phyloP scores from a whole-genome alignment of 371 early-diverging fungal species.

The Rhizomucor miehei region DNA sequence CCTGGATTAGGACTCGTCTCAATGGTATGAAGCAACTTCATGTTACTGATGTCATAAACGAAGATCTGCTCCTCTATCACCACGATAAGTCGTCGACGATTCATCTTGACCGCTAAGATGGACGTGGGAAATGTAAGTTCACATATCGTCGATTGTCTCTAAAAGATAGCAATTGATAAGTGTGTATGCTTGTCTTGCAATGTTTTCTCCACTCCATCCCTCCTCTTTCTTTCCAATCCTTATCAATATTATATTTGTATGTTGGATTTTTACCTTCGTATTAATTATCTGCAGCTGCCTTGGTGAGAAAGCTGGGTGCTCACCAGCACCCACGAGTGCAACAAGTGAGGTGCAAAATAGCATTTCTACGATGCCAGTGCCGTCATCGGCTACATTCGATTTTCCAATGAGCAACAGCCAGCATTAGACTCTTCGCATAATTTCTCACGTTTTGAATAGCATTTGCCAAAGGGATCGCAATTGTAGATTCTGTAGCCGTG shows the following conservation, averaged over 20 bases:
- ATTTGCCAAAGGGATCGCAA: constrained; percentile 94
- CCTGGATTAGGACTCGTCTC: constrained; percentile 90
- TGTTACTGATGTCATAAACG: constrained; percentile 93
- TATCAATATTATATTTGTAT: no score
- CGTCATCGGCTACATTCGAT: constrained; percentile 63
- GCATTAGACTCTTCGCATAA: not conserved
- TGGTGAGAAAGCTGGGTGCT: constrained; percentile 86
- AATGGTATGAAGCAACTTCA: constrained; percentile 93
- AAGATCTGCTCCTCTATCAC: constrained; percentile 90
- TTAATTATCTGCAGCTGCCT: constrained; percentile 91
- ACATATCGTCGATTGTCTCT: constrained; percentile 94
- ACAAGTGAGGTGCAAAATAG: constrained; percentile 93
- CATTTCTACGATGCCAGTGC: constrained; percentile 95
- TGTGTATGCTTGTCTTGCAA: no score
- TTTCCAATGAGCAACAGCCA: not conserved
- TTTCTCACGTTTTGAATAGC: constrained; percentile 72
- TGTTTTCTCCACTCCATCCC: no score
- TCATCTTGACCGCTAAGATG: constrained; percentile 92
- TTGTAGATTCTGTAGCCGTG: constrained; percentile 91
- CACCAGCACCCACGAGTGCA: constrained; percentile 94
- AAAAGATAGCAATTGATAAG: constrained; percentile 2
- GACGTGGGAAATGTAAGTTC: constrained; percentile 92
- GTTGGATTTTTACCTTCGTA: constrained; percentile 71
- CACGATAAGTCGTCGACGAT: constrained; percentile 88
- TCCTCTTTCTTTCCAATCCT: no score